Conservation (phyloP, 2,329 filamentous ascomycete species). For the Ceratocystis variospora region DNA sequence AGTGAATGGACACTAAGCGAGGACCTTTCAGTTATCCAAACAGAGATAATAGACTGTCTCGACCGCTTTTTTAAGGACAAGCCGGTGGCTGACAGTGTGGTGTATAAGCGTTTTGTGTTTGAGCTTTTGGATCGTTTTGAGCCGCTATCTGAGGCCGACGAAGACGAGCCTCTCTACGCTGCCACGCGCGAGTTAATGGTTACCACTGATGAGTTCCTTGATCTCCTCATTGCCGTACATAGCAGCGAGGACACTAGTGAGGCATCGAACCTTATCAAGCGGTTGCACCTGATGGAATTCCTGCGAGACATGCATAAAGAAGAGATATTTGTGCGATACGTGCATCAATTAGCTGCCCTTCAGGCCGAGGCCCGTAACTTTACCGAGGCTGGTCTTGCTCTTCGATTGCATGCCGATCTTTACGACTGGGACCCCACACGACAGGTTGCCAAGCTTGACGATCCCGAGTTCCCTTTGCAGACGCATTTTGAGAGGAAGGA, state of each 20-base stretch:
- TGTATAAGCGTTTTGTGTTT: constrained; percentile 82
- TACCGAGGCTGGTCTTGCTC: constrained; percentile 75
- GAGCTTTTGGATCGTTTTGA: constrained; percentile 75
- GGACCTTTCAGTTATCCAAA: constrained; percentile 80
- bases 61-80: constrained; percentile 84
- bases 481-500: constrained; percentile 88
- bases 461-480: constrained; percentile 69
- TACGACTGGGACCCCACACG: constrained; percentile 77
- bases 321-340: constrained; percentile 90
- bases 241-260: constrained; percentile 60
- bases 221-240: constrained; percentile 81
- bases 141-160: constrained; percentile 47
- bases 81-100: constrained; percentile 70
- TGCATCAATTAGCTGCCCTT: constrained; percentile 73
- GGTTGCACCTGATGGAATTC: constrained; percentile 86
- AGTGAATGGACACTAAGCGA: constrained; percentile 96
- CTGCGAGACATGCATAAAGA: constrained; percentile 93
- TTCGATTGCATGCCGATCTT: constrained; percentile 80
- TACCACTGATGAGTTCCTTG: constrained; percentile 80
- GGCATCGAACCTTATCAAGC: constrained; percentile 72
- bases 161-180: constrained; percentile 52
- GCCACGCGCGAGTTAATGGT: constrained; percentile 66
- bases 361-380: constrained; percentile 65
- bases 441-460: constrained; percentile 50
- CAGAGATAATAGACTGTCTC: constrained; percentile 89